Evolutionary conservation across 495 filamentous ascomycete species (phyloP).

Genomic region (Collariella sp.): DNA sequence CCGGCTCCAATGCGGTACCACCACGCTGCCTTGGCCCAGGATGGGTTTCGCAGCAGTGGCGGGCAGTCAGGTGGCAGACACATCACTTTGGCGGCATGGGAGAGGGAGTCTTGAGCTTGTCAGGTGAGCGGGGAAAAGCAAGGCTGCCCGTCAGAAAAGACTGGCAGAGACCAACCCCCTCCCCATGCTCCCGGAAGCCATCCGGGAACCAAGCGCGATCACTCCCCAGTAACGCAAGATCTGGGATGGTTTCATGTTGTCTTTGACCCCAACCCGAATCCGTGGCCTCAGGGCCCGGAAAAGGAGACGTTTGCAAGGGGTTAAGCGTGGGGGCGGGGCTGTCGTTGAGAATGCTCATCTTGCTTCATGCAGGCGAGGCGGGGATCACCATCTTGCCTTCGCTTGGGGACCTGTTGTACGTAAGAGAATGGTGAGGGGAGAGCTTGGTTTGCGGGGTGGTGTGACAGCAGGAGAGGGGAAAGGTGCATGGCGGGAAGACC

Average conservation of each 20-base stretch:
- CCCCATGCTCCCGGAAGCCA: too few relatives aligned
- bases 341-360: neutral
- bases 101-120: too few relatives aligned
- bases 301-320: neutral
- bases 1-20: neutral
- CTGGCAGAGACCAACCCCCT: too few relatives aligned
- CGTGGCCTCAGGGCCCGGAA: conserved; percentile 10
- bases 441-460: too few relatives aligned
- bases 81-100: neutral
- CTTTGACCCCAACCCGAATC: conserved; percentile 1
- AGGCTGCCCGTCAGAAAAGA: too few relatives aligned
- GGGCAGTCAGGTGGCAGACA: neutral
- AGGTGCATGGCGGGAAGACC: too few relatives aligned
- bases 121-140: too few relatives aligned
- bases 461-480: too few relatives aligned
- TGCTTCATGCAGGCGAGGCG: neutral
- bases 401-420: neutral
- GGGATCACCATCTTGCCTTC: conserved; percentile 3
- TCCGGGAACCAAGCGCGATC: too few relatives aligned
- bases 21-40: neutral
- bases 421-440: too few relatives aligned
- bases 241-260: neutral
- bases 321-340: conserved; percentile 5
- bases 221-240: too few relatives aligned
- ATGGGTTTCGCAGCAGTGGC: neutral